phyloP scores from a whole-genome alignment of 495 filamentous ascomycete species.

The Choiromyces venosus region DNA sequence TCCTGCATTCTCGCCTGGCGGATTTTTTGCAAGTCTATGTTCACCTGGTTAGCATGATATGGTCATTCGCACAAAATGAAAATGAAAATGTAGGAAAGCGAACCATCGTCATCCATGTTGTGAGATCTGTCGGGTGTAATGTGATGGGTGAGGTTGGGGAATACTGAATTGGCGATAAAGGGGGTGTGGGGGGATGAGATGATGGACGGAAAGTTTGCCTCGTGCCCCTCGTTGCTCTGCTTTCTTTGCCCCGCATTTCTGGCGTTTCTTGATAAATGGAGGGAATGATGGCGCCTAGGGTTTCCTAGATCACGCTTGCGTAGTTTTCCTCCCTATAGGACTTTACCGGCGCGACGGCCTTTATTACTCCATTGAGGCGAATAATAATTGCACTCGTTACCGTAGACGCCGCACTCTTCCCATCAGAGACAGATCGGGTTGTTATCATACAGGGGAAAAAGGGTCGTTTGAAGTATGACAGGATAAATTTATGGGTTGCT shows the following conservation, averaged over 20 bases:
- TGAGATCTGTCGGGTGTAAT: background rate
- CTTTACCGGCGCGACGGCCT: background rate
- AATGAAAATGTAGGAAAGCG: constrained; percentile 8
- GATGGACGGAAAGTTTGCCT: background rate
- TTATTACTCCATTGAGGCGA: background rate
- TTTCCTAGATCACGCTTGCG: background rate
- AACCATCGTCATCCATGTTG: constrained; percentile 39
- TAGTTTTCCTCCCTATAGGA: background rate
- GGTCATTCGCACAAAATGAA: background rate
- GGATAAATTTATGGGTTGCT: background rate
- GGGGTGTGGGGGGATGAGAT: background rate
- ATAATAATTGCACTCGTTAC: background rate
- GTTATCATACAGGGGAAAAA: background rate
- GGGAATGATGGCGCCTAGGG: background rate
- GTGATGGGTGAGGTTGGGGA: background rate
- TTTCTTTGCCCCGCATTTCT: constrained; percentile 20
- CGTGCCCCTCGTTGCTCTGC: constrained; percentile 18
- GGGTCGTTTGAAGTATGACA: background rate
- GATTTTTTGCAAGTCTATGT: constrained; percentile 38
- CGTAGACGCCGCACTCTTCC: background rate
- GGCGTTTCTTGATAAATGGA: background rate
- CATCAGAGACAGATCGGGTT: background rate
- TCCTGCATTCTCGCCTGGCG: constrained; percentile 39
- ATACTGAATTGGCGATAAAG: background rate
- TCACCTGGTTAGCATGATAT: background rate